Evolutionary conservation across 257 asterid species (phyloP), one percentile per base, ranked within the genome.

Genomic region (Ocimum tenuiflorum): DNA sequence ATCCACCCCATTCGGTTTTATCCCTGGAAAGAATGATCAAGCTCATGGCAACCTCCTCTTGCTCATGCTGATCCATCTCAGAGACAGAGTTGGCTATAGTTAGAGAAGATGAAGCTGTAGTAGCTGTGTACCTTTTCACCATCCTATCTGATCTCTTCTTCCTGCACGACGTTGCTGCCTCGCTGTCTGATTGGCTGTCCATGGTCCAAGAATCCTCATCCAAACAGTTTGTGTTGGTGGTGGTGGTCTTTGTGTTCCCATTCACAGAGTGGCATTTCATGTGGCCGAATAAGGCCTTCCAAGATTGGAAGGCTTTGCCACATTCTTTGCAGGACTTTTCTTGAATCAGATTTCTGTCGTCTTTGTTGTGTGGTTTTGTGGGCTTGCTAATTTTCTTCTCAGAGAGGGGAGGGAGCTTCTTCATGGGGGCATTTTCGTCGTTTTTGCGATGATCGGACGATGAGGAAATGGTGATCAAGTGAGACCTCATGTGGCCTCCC

Each of bases 221-320:
- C 50, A 46, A 41, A 24, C 60, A 59, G 42, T 56, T 68, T 41
- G 67, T 57, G 46, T 18, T 42, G 31, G 31, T 4, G 31, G 31
- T 60, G 46, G 22, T 42, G 20, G 17, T 13, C 27, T 41, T 69
- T 67, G 49, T 1, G 3, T 0, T 52, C 36, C 56, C 68, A 31
- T 74, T 85, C 4, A 75, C 75, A 45, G 96, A 86, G 73, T 91
- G 96, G 73, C 87, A 83, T 65, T 88, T 88, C 95, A 88, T 91
- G 76, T 88, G 98, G 15, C 95, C 94, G 77, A 86, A 91, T 78
- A 91, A 68, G 66, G 96, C 94, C 79, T 85, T 88, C 89, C 88
- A 80, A 47, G 96, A 86, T n/a, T 46, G 85, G 71, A 91, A 91
- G 11, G 78, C 66, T 72, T 81, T 88, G 15, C 96, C 97, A 70